Base-by-base conservation (phyloP, 768 basidiomycete species). In the Collybiopsis confluens region DNA sequence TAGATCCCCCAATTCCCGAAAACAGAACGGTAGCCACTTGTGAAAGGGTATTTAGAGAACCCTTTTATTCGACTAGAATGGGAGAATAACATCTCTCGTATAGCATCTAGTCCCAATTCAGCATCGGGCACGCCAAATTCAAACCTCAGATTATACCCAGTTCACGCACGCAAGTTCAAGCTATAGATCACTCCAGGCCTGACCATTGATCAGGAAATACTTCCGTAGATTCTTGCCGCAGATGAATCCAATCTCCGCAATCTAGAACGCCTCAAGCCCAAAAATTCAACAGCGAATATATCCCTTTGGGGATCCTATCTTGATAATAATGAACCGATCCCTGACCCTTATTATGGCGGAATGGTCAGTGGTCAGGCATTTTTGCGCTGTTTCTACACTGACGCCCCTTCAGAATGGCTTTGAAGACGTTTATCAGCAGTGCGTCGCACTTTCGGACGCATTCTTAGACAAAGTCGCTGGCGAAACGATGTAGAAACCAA, bases 281-380 rank as follows among this genome's bases (percentile, higher is more conserved):
- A 60, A 9, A 73, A 80, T 58, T 68, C 80, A 16, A 85, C 82
- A 3, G 88, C 90, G 0, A 73, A 77, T 46, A 77, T 93, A 27
- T 76, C 76, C 6, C 75, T 94, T n/a, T 94, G 88, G 83, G 90
- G 90, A 16, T 86, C 87, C 4, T 91, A 86, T 64, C 68, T 83
- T 4, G 88, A 89, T 63, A 72, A 74, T 44, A 78, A n/a, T n/a
- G n/a, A 78, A 61, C 75, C 84, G 16, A 92, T 97, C 57, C 74
- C 77, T 10, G 94, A 96, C 65, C 94, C 94, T 4, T 96, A 93
- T 66, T 93, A 90, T 57, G 88, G 85, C 11, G 81, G 81, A 30
- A 70, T 74, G 27, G 84, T 86, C 64, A 63, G 81, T 68, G 18
- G 48, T 37, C 43, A 33, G 20, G 24, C 18, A 52, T 20, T 9